Base-by-base conservation (phyloP, 768 basidiomycete genomes). In the Cystobasidium onofrii region DNA sequence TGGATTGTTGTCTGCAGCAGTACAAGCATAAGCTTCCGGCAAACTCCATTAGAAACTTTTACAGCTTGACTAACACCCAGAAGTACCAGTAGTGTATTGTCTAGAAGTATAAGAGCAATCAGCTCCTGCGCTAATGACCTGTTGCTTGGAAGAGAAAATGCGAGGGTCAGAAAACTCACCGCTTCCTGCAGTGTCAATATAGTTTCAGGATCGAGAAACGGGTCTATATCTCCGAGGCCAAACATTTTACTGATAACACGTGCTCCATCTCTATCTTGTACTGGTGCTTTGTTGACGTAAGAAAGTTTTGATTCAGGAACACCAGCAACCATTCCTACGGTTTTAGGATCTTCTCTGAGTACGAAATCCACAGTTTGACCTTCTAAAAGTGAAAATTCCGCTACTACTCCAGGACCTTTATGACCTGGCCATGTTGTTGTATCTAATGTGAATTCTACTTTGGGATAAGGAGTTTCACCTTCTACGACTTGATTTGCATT, bases 341-440 rank as follows among this genome's bases (percentile, higher is more conserved):
- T 76, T 71, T 27, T 23, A 10, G 87, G 87, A 29, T 71, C 69
- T 54, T 86, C 88, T 50, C 93, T 84, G 77, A 97, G 82, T 18
- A 96, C 84, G 77, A 97, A 96, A 1, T 90, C 90, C n/a, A 97
- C 88, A 20, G 85, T 85, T 80, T 99, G 92, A 0, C 95, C 94
- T 80, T 97, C 95, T 25, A 82, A 80, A 25, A 97, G 83, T 29
- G 83, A 81, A 62, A 97, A 82, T 20, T 87, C 83, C 15, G 85
- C 81, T 75, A 83, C 84, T 23, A 87, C 85, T 9, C 85, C 87
- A 84, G 83, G 54, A 0, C 94, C 93, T 64, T 88, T 85, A 78
- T 93, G 89, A 0, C 91, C 91, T 77, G 81, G n/a, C 82, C 85
- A 70, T 20, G 75, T 88, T 12, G 90, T 84, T 23, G 85, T 80